Conservation (phyloP, 345 rosid genomes). For the Laguncularia racemosa region DNA sequence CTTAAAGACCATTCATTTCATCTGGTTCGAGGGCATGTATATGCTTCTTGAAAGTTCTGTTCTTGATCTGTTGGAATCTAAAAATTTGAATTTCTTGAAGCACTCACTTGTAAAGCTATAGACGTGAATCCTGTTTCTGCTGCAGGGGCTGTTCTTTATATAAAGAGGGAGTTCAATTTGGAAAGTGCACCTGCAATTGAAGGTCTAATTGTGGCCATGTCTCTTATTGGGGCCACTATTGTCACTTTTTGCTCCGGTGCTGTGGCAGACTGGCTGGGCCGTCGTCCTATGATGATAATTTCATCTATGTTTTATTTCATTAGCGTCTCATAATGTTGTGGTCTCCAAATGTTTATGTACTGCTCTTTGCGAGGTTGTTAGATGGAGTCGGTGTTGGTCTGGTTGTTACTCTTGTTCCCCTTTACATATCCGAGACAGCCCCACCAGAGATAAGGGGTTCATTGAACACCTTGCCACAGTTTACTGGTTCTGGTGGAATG, state of each 20-base stretch:
- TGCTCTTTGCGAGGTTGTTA: conserved; percentile 16
- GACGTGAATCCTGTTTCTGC: not conserved
- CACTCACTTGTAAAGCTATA: not conserved
- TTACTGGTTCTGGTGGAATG: conserved; percentile 18
- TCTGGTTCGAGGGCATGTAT: not conserved
- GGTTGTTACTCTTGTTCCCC: conserved; percentile 15
- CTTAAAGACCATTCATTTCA: not conserved
- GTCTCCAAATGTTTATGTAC: conserved; percentile 15
- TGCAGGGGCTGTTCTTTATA: conserved; percentile 17
- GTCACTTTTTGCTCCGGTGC: conserved; percentile 20
- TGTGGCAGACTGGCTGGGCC: conserved; percentile 13
- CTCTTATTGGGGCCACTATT: conserved; percentile 17
- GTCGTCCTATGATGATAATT: conserved; percentile 16
- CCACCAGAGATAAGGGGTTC: conserved; percentile 22
- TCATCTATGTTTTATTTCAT: conserved; percentile 16
- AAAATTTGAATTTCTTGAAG: conserved; percentile 1
- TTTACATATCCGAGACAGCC: conserved; percentile 19
- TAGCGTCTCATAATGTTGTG: conserved; percentile 16
- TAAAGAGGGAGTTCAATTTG: conserved; percentile 19
- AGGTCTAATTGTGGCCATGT: conserved; percentile 19
- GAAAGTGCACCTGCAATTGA: conserved; percentile 13
- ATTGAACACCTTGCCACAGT: conserved; percentile 17
- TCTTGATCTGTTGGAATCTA: not conserved
- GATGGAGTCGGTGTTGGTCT: conserved; percentile 20
- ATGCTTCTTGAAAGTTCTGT: too few species aligned